Evolutionary conservation across 2,329 filamentous ascomycete species (phyloP), one percentile per base, ranked within the genome.

Genomic region (Aspergillus japonicus): DNA sequence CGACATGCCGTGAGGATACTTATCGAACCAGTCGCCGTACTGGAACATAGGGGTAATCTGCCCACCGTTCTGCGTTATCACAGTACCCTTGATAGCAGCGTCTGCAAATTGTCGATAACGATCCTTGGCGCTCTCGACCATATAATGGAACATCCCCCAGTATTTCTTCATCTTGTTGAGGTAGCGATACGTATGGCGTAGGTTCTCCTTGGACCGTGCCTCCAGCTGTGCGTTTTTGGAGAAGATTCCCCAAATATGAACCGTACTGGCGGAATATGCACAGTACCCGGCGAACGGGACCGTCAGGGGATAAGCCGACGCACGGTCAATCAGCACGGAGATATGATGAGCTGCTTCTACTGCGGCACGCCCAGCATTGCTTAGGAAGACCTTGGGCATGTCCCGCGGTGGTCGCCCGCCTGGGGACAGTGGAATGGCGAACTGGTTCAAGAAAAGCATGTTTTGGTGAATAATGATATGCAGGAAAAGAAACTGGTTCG

Each of bases 131-230:
- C 94, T 95, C 72, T 98, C 93, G 0, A 92, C 89, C 85, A 98
- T 93, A 78, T 92, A 97, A 73, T 96, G 91, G 72, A 98, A 97
- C 89, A 97, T 96, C 61, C 94, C 95, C 95, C 95, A 99, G 70
- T 95, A 93, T 61, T 91, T 91, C 81, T 96, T 97, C 91, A 98
- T 96, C 76, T 91, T 95, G 57, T 89, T 89, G 49, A 99, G 79
- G 69, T 95, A 98, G 70, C 89, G 91, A 68, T 98, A 89, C 65
- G 96, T 98, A 64, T 88, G 90, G 1, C 90, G 87, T 16, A 97
- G 81, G 69, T 96, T 93, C 64, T 88, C 87, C 77, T 96, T 96
- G 8, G 91, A 92, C 8, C 86, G 85, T 12, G 85, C 83, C 73
- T 96, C 91, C 53, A 96, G 83, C 11, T 85, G 80, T 14, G 87